A percentile compares a stretch with the other conserved stretches of the same genome.
phyloP scores from a whole-genome alignment of 306 rosid genomes.

The Trichosanthes truncata region DNA sequence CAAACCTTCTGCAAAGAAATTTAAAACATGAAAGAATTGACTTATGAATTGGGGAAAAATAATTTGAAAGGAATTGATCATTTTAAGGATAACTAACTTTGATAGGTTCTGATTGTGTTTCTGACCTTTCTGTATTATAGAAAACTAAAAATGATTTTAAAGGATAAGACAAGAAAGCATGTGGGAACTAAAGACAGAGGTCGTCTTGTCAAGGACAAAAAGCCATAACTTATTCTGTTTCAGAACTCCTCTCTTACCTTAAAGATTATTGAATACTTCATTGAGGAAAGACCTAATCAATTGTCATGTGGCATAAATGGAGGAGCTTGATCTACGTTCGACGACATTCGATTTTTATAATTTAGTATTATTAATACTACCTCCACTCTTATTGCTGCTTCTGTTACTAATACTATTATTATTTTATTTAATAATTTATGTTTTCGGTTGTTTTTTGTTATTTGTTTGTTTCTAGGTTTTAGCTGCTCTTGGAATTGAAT shows the following conservation, averaged over 20 bases:
- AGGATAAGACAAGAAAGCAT: neutral
- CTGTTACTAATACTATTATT: neutral
- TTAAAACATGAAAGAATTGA: neutral
- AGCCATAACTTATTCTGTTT: neutral
- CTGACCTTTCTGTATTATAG: neutral
- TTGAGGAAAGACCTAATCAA: neutral
- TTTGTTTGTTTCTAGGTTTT: conserved; percentile 38
- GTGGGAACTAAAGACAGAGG: neutral
- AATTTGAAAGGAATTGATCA: neutral
- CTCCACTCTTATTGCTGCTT: neutral
- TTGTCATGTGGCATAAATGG: neutral
- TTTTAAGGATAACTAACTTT: neutral
- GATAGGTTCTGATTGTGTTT: neutral
- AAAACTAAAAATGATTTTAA: neutral
- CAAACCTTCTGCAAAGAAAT: neutral
- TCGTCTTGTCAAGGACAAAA: neutral
- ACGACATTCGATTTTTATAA: neutral
- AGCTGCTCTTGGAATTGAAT: conserved; percentile 84
- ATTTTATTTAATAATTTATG: neutral
- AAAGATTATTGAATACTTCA: neutral
- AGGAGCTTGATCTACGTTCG: neutral
- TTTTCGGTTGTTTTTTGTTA: neutral
- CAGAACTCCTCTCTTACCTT: neutral
- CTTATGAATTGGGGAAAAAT: neutral
- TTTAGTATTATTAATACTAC: neutral